phyloP scores from a whole-genome alignment of 495 filamentous ascomycete genomes.

The Trichoderma reesei region DNA sequence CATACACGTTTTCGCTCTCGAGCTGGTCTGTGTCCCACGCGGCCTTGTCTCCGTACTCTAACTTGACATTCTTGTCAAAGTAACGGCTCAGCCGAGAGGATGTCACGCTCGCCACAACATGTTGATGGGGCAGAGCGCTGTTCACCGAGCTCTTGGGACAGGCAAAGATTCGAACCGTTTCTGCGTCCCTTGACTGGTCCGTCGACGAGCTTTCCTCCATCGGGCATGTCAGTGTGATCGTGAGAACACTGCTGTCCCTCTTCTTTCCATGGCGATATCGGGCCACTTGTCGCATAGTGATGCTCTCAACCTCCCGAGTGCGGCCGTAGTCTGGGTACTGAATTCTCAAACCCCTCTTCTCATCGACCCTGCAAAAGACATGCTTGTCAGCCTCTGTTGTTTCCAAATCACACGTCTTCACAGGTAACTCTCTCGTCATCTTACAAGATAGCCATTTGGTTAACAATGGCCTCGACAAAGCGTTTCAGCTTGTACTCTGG shows the following conservation, averaged over 20 bases:
- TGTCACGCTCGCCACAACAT: constrained; percentile 17
- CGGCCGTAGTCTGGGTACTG: background rate
- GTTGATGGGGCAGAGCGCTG: constrained; percentile 4
- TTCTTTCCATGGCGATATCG: background rate
- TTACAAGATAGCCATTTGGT: background rate
- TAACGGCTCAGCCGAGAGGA: background rate
- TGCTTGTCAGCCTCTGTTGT: background rate
- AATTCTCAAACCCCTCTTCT: background rate
- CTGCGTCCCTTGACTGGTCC: background rate
- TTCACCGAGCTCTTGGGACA: background rate
- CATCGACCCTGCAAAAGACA: background rate
- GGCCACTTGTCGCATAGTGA: background rate
- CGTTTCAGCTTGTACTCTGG: background rate
- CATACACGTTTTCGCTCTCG: constrained; percentile 3
- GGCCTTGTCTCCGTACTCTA: constrained; percentile 20
- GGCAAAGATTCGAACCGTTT: background rate
- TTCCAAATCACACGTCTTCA: background rate
- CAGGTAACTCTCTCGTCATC: background rate
- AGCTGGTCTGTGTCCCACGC: constrained; percentile 16
- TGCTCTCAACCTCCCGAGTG: background rate
- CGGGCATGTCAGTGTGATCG: background rate
- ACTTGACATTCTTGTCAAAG: constrained; percentile 15
- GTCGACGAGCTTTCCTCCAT: background rate
- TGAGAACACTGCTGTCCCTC: background rate
- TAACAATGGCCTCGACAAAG: background rate